A percentile compares a stretch with the other conserved stretches of the same genome.
These are phyloP conservation scores for Xerocomus nothofagi DNA, from an alignment of 1,284 basidiomycete species.

Conservation along the genomic window DNA sequence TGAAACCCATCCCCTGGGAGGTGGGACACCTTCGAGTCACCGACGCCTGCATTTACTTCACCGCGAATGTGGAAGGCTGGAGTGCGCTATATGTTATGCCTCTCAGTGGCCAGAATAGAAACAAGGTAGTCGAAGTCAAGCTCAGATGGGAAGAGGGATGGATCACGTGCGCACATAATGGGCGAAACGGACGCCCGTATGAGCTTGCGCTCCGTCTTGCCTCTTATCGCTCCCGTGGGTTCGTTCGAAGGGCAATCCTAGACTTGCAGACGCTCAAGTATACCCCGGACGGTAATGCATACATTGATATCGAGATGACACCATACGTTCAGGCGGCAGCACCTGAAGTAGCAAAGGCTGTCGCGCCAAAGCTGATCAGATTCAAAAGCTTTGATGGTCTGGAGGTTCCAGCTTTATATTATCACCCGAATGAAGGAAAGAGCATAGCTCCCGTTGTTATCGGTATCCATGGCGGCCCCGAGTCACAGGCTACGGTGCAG, in stretches of 20 bases:
- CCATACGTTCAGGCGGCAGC: constrained; percentile 33
- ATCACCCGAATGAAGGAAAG: constrained; percentile 32
- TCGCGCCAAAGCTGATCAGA: constrained; percentile 34
- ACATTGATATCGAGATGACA: constrained; percentile 24
- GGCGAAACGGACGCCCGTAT: constrained; percentile 31
- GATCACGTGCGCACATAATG: constrained; percentile 31
- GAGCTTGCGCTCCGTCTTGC: constrained; percentile 32
- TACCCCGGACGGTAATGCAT: constrained; percentile 17
- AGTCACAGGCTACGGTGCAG: constrained; percentile 36
- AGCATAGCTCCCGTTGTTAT: constrained; percentile 33
- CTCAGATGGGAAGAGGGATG: constrained; percentile 34
- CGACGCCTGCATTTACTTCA: constrained; percentile 29
- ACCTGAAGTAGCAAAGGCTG: constrained; percentile 22
- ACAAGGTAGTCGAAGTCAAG: constrained; percentile 34
- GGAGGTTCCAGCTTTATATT: constrained; percentile 39
- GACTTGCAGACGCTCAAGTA: constrained; percentile 18
- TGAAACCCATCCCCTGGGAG: constrained; percentile 36
- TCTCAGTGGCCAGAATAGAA: constrained; percentile 27
- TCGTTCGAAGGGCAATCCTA: constrained; percentile 26
- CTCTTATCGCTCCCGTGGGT: constrained; percentile 33
- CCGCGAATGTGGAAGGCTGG: constrained; percentile 41
- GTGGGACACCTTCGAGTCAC: constrained; percentile 29
- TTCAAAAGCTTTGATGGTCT: constrained; percentile 41
- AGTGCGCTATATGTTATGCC: constrained; percentile 33
- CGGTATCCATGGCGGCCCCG: constrained; percentile 39